Evolutionary conservation across 1,284 basidiomycete genomes (phyloP), one percentile per base, ranked within the genome.

Genomic region (Termitomyces sp.): DNA sequence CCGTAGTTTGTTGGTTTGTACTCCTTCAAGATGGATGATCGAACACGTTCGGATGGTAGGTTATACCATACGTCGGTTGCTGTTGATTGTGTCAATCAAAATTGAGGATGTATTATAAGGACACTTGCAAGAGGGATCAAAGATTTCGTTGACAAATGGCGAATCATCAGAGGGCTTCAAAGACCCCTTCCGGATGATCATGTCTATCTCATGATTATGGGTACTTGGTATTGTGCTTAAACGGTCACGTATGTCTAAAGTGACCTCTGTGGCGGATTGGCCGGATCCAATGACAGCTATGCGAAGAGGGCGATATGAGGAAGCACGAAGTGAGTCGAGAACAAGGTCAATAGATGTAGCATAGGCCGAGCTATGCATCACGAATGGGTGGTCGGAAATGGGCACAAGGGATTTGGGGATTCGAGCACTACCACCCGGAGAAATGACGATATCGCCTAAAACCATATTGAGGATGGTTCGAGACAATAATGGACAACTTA

Each of bases 121-220:
- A 39, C 52, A 68, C 72, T 60, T 63, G 76, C 78, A 64, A 19
- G 66, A 68, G 28, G 81, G 80, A 61, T 81, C 78, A 56, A 82
- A 83, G 7, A 82, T 76, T 59, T 81, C 79, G 57, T 83, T 83
- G 13, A 78, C 72, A 57, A 82, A 83, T 0, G 79, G 78, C 2
- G 75, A 75, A 56, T 81, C 78, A 53, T 83, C 81, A 44, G 79
- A 79, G 11, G 79, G 79, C 50, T 76, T 78, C 38, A 83, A 61
- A 0, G 77, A 73, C 10, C 78, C 79, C 59, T 75, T 75, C 13
- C 79, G 75, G 55, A 83, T 75, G 55, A 83, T 72, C 64, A 83
- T 72, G 48, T 83, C 76, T 42, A 83, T 60, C 50, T 70, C 64
- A 61, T 79, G 78, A 21, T 59, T 44, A 18, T 41, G 42, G 14